These are phyloP conservation scores for Trametes meyenii DNA, from an alignment of 768 basidiomycete species.

Conservation along the genomic window DNA sequence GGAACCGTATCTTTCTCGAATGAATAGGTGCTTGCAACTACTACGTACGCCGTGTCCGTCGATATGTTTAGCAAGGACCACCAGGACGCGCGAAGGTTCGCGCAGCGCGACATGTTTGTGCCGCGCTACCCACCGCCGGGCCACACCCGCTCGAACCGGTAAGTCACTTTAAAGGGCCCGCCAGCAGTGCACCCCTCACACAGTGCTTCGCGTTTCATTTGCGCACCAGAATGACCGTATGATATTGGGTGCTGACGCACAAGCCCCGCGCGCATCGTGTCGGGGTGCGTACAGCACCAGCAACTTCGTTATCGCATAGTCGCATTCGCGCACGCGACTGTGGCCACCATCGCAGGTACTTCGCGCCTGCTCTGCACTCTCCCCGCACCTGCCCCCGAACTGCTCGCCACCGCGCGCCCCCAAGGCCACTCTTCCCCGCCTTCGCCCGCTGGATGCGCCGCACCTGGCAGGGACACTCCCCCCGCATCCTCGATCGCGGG, in stretches of 20 bases:
- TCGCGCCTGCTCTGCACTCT: too few relatives aligned
- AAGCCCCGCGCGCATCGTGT: slow-evolving; percentile 7
- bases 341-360: too few relatives aligned
- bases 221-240: not conserved
- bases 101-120: not conserved
- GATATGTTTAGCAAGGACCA: too few relatives aligned
- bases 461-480: too few relatives aligned
- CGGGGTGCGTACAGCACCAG: not conserved
- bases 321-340: too few relatives aligned
- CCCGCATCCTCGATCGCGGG: not conserved
- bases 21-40: too few relatives aligned
- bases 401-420: too few relatives aligned
- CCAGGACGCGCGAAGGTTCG: not conserved
- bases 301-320: too few relatives aligned
- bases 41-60: too few relatives aligned
- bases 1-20: too few relatives aligned
- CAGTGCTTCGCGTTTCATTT: not conserved
- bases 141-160: not conserved
- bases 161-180: not conserved
- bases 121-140: not conserved
- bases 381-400: too few relatives aligned
- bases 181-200: not conserved
- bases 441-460: not conserved
- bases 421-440: slow-evolving; percentile 8
- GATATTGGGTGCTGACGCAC: not conserved